Conservation (phyloP, 768 basidiomycete species). For the Mycena kentingensis region DNA sequence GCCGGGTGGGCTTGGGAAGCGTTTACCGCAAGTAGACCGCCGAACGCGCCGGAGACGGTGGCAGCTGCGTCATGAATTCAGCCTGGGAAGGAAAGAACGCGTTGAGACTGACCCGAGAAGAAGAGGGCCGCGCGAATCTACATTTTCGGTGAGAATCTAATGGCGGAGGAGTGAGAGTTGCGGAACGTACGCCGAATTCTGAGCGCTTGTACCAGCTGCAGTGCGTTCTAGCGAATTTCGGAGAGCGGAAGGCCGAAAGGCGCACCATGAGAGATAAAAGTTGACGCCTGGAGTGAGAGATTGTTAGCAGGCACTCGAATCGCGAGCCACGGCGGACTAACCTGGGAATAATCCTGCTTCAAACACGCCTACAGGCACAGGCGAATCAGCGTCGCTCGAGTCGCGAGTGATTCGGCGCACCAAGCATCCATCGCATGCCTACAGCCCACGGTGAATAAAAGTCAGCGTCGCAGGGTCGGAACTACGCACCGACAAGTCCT, state of each 20-base stretch:
- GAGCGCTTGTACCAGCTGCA: constrained; percentile 61
- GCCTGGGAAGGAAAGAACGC: background rate
- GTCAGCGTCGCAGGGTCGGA: background rate
- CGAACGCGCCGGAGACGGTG: constrained; percentile 81
- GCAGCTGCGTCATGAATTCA: constrained; percentile 46
- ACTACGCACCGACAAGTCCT: constrained; percentile 61
- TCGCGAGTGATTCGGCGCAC: no score
- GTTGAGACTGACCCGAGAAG: constrained; percentile 44
- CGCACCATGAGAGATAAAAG: constrained; percentile 73
- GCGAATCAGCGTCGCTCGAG: no score
- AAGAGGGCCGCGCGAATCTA: constrained; percentile 59
- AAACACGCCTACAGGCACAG: constrained; percentile 67
- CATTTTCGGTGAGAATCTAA: constrained; percentile 36
- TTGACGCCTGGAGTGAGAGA: constrained; percentile 62
- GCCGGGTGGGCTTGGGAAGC: constrained; percentile 27
- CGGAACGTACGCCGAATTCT: constrained; percentile 63
- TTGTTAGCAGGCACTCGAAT: constrained; percentile 68
- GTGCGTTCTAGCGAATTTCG: no score
- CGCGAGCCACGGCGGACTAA: constrained; percentile 56
- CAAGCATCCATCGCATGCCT: constrained; percentile 76
- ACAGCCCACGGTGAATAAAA: background rate
- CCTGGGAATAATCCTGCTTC: constrained; percentile 69
- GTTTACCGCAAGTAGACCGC: constrained; percentile 68
- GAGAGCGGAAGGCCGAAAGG: constrained; percentile 15
- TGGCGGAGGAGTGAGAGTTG: constrained; percentile 39